A percentile compares a stretch with the other conserved stretches of the same genome.
Evolutionary conservation across 2,329 filamentous ascomycete species (phyloP).

Genomic region (Fusarium circinatum): DNA sequence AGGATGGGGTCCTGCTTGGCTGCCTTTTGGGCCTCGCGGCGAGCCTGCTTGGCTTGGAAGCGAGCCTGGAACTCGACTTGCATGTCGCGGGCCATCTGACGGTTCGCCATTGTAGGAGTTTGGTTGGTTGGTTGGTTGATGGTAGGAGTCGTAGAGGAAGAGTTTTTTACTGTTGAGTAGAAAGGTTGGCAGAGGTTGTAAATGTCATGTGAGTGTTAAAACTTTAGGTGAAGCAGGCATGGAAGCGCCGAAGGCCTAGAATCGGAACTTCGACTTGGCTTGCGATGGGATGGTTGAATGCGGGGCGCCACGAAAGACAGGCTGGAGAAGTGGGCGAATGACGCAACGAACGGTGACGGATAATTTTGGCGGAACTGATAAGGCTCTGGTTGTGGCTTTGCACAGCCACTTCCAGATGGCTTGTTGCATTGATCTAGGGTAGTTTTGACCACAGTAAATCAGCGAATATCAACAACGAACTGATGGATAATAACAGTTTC

Average conservation of each 20-base stretch:
- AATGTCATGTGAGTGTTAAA: conserved; percentile 42
- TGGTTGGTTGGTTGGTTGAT: neutral
- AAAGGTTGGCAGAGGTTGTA: conserved; percentile 3
- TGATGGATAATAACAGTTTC: neutral
- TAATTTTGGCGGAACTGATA: conserved; percentile 5
- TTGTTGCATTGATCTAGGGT: conserved; percentile 1
- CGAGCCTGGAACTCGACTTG: conserved; percentile 72
- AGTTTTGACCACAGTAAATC: neutral
- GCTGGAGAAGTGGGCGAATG: conserved; percentile 35
- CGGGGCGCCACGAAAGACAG: conserved; percentile 29
- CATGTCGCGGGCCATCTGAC: conserved; percentile 69
- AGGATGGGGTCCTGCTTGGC: conserved; percentile 69
- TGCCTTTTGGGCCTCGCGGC: conserved; percentile 69
- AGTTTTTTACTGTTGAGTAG: neutral
- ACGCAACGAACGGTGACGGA: conserved; percentile 34
- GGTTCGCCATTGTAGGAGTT: conserved; percentile 62
- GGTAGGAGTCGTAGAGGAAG: neutral
- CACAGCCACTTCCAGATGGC: conserved; percentile 14
- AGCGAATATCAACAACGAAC: neutral
- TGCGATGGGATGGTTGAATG: conserved; percentile 20
- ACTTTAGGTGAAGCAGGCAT: conserved; percentile 13
- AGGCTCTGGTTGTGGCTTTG: conserved; percentile 1
- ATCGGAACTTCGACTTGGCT: neutral
- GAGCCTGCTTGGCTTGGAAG: conserved; percentile 71
- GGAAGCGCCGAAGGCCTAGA: conserved; percentile 38